Conservation (phyloP, 192 early-diverging fungal genomes). For the Umbelopsis vinacea region DNA sequence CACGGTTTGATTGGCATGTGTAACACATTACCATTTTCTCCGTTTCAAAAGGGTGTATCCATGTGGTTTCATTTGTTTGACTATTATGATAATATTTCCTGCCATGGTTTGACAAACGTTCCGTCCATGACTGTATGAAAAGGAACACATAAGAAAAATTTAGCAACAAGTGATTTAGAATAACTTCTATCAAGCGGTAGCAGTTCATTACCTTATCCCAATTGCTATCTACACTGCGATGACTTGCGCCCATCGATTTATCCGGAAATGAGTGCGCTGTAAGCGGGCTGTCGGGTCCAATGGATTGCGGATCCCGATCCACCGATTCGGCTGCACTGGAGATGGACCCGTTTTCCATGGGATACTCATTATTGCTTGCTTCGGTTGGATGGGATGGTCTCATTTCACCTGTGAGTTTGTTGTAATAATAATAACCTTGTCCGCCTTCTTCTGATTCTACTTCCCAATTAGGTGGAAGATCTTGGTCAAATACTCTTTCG, state of each 20-base stretch:
- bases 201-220: not conserved
- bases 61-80: slow-evolving; percentile 8
- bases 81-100: not conserved
- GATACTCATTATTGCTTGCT: not conserved
- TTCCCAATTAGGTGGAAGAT: slow-evolving; percentile 34
- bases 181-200: not conserved
- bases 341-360: not conserved
- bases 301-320: slow-evolving; percentile 9
- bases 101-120: not conserved
- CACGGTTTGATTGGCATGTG: slow-evolving; percentile 1
- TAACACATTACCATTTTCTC: slow-evolving; percentile 2
- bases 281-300: not conserved
- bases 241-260: not conserved
- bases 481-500: not conserved
- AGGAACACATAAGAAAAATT: not conserved
- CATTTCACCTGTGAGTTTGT: slow-evolving; percentile 30
- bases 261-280: not conserved
- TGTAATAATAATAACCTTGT: slow-evolving; percentile 28
- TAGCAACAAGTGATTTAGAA: not conserved
- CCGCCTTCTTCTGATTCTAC: slow-evolving; percentile 28
- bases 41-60: slow-evolving; percentile 3
- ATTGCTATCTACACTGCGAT: not conserved
- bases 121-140: not conserved
- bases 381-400: slow-evolving; percentile 23
- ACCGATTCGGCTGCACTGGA: not conserved